Conservation (phyloP, 257 asterid genomes). For the Solanum bulbocastanum region DNA sequence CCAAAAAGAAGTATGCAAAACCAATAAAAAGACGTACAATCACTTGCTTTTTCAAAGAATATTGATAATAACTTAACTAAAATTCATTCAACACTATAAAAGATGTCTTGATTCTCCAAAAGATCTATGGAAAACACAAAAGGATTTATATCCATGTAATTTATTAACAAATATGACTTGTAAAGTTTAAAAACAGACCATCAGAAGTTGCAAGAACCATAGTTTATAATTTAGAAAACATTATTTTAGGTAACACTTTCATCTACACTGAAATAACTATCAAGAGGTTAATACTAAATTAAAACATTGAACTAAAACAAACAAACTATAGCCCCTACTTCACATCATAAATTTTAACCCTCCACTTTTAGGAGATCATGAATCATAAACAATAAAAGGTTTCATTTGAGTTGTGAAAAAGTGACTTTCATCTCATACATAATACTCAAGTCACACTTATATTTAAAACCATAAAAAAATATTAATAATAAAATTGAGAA, state of each 20-base stretch:
- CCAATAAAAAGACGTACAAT: neutral
- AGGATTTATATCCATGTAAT: neutral
- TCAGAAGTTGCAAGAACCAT: neutral
- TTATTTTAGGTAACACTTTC: neutral
- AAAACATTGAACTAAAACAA: neutral
- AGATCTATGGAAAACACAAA: neutral
- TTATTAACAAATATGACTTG: neutral
- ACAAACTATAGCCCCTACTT: neutral
- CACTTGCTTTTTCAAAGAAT: neutral
- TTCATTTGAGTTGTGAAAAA: neutral
- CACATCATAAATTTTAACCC: neutral
- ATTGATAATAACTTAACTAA: neutral
- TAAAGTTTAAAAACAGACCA: neutral
- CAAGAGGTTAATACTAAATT: neutral
- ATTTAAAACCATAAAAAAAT: neutral
- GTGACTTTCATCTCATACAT: neutral
- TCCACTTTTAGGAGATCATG: neutral
- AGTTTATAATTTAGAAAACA: neutral
- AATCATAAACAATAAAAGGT: too few relatives aligned
- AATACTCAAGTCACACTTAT: neutral
- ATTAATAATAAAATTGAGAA: neutral
- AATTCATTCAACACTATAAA: neutral
- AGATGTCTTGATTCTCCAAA: rapidly evolving
- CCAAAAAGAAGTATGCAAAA: neutral
- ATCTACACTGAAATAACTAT: neutral